Conservation (phyloP, 495 filamentous ascomycete genomes). For the Aspergillus wentii region DNA sequence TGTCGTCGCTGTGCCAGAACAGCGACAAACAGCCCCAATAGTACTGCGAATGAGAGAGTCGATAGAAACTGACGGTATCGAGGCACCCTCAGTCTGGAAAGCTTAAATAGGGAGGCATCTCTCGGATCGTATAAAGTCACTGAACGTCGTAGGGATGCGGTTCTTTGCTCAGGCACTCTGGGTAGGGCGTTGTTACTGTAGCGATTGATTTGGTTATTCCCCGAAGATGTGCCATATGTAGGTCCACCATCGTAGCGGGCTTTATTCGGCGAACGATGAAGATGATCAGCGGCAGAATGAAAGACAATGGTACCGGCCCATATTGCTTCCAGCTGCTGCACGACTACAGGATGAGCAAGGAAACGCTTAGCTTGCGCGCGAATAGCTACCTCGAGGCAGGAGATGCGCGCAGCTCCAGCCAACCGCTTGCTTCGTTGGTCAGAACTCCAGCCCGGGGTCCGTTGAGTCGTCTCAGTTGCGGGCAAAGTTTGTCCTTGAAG, state of each 20-base stretch:
- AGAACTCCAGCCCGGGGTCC: constrained; percentile 26
- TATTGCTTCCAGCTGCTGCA: constrained; percentile 90
- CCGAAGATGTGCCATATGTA: constrained; percentile 16
- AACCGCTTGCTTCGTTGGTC: constrained; percentile 28
- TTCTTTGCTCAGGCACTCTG: constrained; percentile 13
- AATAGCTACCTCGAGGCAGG: constrained; percentile 87
- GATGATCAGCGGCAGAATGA: constrained; percentile 75
- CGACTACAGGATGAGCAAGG: constrained; percentile 80
- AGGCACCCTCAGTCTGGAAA: constrained; percentile 83
- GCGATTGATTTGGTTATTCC: neutral
- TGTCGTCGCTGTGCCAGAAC: constrained; percentile 66
- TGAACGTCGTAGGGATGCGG: constrained; percentile 54
- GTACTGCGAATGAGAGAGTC: constrained; percentile 73
- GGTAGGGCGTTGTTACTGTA: neutral
- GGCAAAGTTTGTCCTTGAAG: constrained; percentile 68
- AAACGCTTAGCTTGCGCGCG: constrained; percentile 86
- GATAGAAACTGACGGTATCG: constrained; percentile 86
- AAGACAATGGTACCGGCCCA: constrained; percentile 95
- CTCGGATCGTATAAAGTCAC: constrained; percentile 87
- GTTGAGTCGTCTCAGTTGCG: constrained; percentile 17
- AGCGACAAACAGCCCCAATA: constrained; percentile 78
- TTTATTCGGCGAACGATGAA: constrained; percentile 54
- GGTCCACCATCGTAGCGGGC: constrained; percentile 20
- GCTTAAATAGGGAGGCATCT: constrained; percentile 84
- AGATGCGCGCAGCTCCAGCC: constrained; percentile 65